Conservation (phyloP, 225 moss, liverwort and hornwort genomes). For the Pseudisothecium myosuroides region DNA sequence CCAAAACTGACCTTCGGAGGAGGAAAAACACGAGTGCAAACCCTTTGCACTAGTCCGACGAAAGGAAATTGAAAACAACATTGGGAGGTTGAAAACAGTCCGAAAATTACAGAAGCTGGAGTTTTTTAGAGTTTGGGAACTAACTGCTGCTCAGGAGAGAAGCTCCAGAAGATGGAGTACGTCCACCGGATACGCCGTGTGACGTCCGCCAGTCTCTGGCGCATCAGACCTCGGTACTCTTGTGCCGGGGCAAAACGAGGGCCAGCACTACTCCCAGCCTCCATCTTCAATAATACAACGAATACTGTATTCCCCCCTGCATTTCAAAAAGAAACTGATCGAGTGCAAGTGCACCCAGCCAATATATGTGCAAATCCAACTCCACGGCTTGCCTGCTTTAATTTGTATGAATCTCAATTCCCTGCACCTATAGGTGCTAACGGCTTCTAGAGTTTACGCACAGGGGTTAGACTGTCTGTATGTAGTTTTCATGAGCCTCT, state of each 20-base stretch:
- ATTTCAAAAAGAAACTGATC: background rate
- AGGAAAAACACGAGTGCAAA: no score
- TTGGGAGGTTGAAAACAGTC: background rate
- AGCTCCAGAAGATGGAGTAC: constrained; percentile 69
- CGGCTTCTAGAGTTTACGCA: background rate
- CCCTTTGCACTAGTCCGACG: background rate
- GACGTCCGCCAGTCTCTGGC: constrained; percentile 33
- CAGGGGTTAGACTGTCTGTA: background rate
- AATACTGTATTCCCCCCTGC: background rate
- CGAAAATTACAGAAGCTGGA: background rate
- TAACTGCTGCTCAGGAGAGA: constrained; percentile 28
- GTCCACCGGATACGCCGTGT: constrained; percentile 58
- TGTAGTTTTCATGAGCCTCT: background rate
- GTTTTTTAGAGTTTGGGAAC: background rate
- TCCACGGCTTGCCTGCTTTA: background rate
- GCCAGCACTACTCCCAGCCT: background rate
- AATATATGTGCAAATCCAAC: background rate
- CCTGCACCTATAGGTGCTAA: background rate
- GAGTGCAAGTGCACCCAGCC: background rate
- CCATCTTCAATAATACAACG: background rate
- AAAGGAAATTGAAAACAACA: background rate
- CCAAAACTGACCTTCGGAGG: no score
- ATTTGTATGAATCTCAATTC: background rate
- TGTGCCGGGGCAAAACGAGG: background rate
- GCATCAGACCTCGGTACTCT: background rate